These are phyloP conservation scores for Fusarium nygamai DNA, from an alignment of 2,329 filamentous ascomycete species.

Conservation along the genomic window DNA sequence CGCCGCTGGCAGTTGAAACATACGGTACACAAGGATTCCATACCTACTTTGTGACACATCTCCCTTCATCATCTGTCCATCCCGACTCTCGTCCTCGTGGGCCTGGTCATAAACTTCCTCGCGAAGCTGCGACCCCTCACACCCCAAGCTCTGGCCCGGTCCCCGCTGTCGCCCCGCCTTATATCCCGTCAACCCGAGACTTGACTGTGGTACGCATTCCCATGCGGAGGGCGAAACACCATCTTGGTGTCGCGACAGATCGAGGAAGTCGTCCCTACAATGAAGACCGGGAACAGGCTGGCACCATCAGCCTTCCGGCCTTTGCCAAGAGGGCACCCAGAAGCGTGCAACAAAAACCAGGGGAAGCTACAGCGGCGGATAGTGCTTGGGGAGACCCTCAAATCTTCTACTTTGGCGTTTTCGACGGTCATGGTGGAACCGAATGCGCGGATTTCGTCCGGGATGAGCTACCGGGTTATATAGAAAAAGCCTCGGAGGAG, in stretches of 20 bases:
- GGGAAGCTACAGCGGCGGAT: conserved; percentile 75
- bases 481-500: conserved; percentile 80
- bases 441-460: conserved; percentile 89
- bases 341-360: conserved; percentile 62
- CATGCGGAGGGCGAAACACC: conserved; percentile 91
- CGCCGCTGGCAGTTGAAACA: conserved; percentile 14
- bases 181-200: conserved; percentile 71
- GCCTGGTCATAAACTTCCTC: conserved; percentile 85
- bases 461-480: conserved; percentile 86
- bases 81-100: conserved; percentile 78
- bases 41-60: conserved; percentile 96
- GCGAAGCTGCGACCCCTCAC: conserved; percentile 85
- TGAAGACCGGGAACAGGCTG: conserved; percentile 93
- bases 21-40: conserved; percentile 72
- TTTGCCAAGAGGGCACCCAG: conserved; percentile 87
- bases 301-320: conserved; percentile 90
- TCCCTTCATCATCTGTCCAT: conserved; percentile 91
- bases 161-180: conserved; percentile 67
- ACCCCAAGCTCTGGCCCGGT: conserved; percentile 63
- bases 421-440: conserved; percentile 92
- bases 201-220: conserved; percentile 96
- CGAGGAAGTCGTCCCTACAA: conserved; percentile 89
- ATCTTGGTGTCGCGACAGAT: conserved; percentile 84
- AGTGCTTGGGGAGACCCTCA: conserved; percentile 89
- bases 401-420: conserved; percentile 96